Conservation (phyloP, 2,329 filamentous ascomycete species). For the Ophiostoma australiae region DNA sequence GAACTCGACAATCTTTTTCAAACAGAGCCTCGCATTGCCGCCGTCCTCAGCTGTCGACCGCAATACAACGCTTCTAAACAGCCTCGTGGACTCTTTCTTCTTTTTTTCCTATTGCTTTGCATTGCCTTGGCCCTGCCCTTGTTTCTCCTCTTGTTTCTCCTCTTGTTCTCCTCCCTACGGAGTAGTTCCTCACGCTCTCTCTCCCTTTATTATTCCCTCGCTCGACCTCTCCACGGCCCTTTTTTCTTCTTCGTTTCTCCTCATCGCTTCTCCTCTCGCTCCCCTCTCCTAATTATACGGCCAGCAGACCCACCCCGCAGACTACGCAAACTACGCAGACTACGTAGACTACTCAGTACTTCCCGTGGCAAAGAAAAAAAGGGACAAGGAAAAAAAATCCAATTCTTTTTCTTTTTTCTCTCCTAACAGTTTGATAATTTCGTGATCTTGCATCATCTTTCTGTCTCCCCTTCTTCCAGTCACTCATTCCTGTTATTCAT, state of each 20-base stretch:
- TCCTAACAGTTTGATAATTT: slow-evolving; percentile 15
- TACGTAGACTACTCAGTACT: slow-evolving; percentile 22
- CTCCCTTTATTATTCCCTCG: slow-evolving; percentile 11
- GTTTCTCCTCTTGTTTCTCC: neutral
- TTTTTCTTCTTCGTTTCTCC: slow-evolving; percentile 12
- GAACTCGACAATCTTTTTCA: neutral
- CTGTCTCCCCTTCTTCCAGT: slow-evolving; percentile 13
- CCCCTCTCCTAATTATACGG: slow-evolving; percentile 24
- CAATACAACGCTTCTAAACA: slow-evolving; percentile 6
- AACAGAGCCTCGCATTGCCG: slow-evolving; percentile 20
- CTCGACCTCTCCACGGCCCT: neutral
- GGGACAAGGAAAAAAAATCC: slow-evolving; percentile 8
- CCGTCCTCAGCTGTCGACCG: neutral
- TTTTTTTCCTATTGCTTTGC: neutral
- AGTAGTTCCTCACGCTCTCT: neutral
- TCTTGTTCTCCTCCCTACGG: neutral
- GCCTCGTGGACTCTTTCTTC: neutral
- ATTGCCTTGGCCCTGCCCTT: slow-evolving; percentile 6
- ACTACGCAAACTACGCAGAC: slow-evolving; percentile 22
- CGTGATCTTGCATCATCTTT: slow-evolving; percentile 18
- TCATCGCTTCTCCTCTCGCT: slow-evolving; percentile 15
- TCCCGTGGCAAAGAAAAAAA: slow-evolving; percentile 24
- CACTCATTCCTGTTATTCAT: slow-evolving; percentile 22
- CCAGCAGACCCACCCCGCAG: slow-evolving; percentile 24
- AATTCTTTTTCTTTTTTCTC: slow-evolving; percentile 18